Evolutionary conservation across 257 asterid species (phyloP), one percentile per base, ranked within the genome.

Genomic region (Cynanchum wilfordii): DNA sequence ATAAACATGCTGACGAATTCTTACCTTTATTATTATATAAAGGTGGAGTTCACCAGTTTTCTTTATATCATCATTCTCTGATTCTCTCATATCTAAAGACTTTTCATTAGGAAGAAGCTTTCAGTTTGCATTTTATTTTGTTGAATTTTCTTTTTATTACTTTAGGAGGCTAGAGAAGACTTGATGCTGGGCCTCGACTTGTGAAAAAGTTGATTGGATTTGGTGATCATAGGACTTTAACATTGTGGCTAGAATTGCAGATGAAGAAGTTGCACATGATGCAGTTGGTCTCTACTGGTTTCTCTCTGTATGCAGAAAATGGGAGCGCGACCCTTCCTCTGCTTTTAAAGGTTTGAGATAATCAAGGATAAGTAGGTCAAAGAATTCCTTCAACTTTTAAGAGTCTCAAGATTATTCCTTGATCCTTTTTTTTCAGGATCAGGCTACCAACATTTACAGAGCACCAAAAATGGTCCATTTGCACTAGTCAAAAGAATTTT

Each of bases 151-250:
- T 72, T 63, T 5, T 16, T 36, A 33, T 33, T 60, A 16, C 66
- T 76, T 22, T 80, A 91, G 99, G 99, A 94, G 82, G 99, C 99
- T 24, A 83, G 99, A 83, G 97, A n/a, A n/a, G 99, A 17, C 89
- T 94, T 33, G 99, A 94, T 78, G 99, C 99, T 25, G 99, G 98
- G 73, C 99, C 98, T 30, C 91, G 99, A 54, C 90, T 94, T 42
- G 93, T 91, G 78, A 88, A 88, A 77, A 94, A 88, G 68, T 69
- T 94, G 72, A 73, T 82, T 45, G 96, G 99, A 59, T 94, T 86
- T 76, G 98, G 99, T 59, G 98, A 94, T 83, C 81, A 62, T 56
- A 86, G 96, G 80, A 88, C 95, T 77, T 92, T 68, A 84, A 78
- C 74, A 91, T 94, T 51, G 98, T 91, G 70, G 78, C 89, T 13